These are phyloP conservation scores for Arctium lappa DNA, from an alignment of 129 eudicot genomes.

Conservation along the genomic window DNA sequence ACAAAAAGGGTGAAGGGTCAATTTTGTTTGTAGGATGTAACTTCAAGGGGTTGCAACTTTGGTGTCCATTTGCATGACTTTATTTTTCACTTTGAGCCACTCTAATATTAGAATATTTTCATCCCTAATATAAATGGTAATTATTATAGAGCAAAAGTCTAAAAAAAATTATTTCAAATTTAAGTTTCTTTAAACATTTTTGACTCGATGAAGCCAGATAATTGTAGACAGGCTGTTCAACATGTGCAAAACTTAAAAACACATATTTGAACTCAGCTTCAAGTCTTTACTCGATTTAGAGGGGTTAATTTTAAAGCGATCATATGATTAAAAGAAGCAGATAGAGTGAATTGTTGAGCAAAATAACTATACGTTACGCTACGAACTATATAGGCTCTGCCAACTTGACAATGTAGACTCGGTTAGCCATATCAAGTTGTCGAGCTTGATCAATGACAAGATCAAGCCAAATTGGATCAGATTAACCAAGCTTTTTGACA, in stretches of 20 bases:
- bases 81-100: slow-evolving; percentile 9
- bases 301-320: not conserved
- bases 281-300: not conserved
- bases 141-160: not conserved
- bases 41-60: slow-evolving; percentile 19
- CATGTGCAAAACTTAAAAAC: not conserved
- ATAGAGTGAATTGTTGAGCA: not conserved
- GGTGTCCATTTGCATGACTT: not conserved
- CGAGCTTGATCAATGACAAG: not conserved
- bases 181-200: not conserved
- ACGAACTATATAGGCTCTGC: too few relatives aligned
- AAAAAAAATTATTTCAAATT: too few relatives aligned
- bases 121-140: not conserved
- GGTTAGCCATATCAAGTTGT: not conserved
- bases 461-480: not conserved
- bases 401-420: too few relatives aligned
- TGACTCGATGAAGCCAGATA: too few relatives aligned
- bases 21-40: slow-evolving; percentile 17
- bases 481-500: not conserved
- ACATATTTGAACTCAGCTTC: not conserved
- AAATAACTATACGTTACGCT: too few relatives aligned
- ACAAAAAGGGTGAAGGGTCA: not conserved
- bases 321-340: not conserved
- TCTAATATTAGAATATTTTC: not conserved
- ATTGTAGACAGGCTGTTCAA: not conserved